Conservation (phyloP, 176 grass and related monocot genomes). For the Cocos nucifera region DNA sequence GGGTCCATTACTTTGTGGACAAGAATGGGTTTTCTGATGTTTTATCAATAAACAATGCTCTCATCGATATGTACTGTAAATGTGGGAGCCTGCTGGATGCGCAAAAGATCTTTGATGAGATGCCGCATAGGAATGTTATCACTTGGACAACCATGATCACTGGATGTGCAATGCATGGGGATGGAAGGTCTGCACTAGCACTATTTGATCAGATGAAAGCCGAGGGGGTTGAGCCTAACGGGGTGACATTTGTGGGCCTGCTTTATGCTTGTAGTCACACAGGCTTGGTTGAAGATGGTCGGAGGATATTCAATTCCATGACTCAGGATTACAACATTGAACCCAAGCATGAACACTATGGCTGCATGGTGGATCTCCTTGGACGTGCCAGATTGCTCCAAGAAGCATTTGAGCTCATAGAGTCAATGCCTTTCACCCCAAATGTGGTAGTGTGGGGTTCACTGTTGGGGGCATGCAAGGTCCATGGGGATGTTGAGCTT, state of each 20-base stretch:
- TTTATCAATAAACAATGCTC: conserved; percentile 62
- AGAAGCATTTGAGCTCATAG: conserved; percentile 60
- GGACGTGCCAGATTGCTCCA: conserved; percentile 53
- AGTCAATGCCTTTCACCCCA: conserved; percentile 57
- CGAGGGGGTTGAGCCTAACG: conserved; percentile 57
- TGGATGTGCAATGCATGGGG: conserved; percentile 71
- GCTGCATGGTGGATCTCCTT: conserved; percentile 75
- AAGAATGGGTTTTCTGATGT: conserved; percentile 38
- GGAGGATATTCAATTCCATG: conserved; percentile 58
- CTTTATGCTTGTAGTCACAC: conserved; percentile 73
- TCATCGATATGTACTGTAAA: conserved; percentile 94
- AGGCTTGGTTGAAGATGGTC: conserved; percentile 72
- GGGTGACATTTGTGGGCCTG: conserved; percentile 71
- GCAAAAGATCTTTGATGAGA: conserved; percentile 50
- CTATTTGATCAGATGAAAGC: conserved; percentile 63
- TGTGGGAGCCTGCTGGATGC: conserved; percentile 64
- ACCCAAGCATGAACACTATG: conserved; percentile 51
- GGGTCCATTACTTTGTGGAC: conserved; percentile 39
- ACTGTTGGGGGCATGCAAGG: conserved; percentile 54
- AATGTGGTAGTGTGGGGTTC: conserved; percentile 78
- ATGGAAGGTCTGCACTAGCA: conserved; percentile 47
- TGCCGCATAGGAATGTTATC: conserved; percentile 61
- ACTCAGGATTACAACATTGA: conserved; percentile 41
- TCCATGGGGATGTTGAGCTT: conserved; percentile 55
- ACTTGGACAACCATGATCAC: conserved; percentile 90